A percentile compares a stretch with the other conserved stretches of the same genome.
Conservation (phyloP, 2,329 filamentous ascomycete species). For the Hirsutella minnesotensis region DNA sequence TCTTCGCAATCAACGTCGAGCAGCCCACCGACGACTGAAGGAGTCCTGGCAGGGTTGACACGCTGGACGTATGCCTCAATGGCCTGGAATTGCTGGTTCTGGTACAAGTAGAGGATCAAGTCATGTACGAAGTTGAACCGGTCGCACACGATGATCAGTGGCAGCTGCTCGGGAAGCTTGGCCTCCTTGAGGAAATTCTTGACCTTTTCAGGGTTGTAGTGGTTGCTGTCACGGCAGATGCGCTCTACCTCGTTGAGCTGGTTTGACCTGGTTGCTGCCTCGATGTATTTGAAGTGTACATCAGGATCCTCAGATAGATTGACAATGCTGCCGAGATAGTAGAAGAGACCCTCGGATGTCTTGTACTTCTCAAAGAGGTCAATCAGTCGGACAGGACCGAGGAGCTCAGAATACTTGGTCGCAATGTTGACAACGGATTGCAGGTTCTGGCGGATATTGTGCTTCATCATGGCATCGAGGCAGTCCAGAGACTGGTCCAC, state of each 20-base stretch:
- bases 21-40: constrained; percentile 83
- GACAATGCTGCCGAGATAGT: constrained; percentile 95
- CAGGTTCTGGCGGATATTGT: constrained; percentile 93
- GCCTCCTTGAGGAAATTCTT: constrained; percentile 99
- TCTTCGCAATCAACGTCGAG: constrained; percentile 97
- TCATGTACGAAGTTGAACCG: constrained; percentile 99
- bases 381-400: constrained; percentile 78
- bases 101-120: constrained; percentile 90
- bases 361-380: constrained; percentile 96
- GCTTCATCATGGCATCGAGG: constrained; percentile 90
- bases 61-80: constrained; percentile 97
- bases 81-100: constrained; percentile 98
- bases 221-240: constrained; percentile 87
- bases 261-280: constrained; percentile 85
- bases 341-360: constrained; percentile 92
- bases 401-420: constrained; percentile 93
- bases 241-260: constrained; percentile 95
- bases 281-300: constrained; percentile 98
- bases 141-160: constrained; percentile 95
- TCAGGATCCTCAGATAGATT: constrained; percentile 92
- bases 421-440: constrained; percentile 90
- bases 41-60: constrained; percentile 84
- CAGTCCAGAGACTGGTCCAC: constrained; percentile 92
- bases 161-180: constrained; percentile 80
- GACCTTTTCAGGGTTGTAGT: constrained; percentile 86